Evolutionary conservation across 2,329 filamentous ascomycete genomes (phyloP).

Genomic region (Zasmidium angulare): DNA sequence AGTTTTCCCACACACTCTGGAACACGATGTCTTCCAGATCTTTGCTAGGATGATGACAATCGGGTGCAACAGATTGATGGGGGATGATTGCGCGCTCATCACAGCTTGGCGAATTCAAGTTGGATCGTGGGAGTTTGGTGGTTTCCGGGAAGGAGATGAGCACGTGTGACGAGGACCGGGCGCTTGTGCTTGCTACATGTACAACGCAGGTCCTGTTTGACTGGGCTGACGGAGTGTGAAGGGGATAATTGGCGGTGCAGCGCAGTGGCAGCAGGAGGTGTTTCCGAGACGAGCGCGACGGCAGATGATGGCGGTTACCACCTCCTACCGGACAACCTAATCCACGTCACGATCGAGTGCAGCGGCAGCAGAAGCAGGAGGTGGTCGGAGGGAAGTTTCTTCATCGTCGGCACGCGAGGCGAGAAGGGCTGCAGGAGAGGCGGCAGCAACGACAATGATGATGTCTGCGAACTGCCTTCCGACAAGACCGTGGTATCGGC

Average conservation of each 20-base stretch:
- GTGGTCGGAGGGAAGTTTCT: not conserved
- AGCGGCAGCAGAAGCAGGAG: not conserved
- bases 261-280: not conserved
- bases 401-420: not conserved
- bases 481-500: not conserved
- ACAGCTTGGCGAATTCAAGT: not conserved
- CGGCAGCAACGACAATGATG: too few relatives aligned
- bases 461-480: not conserved
- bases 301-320: not conserved
- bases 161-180: not conserved
- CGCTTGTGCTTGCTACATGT: not conserved
- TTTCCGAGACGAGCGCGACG: not conserved
- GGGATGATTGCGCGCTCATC: not conserved
- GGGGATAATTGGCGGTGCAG: not conserved
- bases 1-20: not conserved
- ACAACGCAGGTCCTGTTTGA: not conserved
- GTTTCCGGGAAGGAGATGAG: not conserved
- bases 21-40: not conserved
- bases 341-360: not conserved
- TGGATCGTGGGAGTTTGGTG: not conserved
- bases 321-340: too few relatives aligned
- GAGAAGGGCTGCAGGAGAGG: too few relatives aligned
- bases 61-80: not conserved
- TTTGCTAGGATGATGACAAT: not conserved
- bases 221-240: too few relatives aligned